A percentile compares a stretch with the other conserved stretches of the same genome.
Conservation (phyloP, 345 rosid genomes). For the Eucalyptus cloeziana region DNA sequence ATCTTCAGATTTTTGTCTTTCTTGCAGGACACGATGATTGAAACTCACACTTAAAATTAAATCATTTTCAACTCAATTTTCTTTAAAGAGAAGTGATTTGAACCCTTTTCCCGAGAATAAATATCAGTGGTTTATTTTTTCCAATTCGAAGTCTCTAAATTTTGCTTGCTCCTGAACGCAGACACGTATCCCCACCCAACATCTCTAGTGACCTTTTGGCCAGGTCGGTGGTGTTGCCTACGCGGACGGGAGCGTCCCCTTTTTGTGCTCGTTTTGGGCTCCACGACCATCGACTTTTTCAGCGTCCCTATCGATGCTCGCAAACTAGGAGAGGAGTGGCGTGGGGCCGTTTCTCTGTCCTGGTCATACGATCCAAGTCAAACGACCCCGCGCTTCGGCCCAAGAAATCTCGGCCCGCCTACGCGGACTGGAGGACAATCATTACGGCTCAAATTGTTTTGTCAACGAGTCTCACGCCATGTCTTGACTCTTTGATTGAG, state of each 20-base stretch:
- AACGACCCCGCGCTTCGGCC: not conserved
- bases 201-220: not conserved
- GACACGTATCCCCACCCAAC: not conserved
- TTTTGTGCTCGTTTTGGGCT: not conserved
- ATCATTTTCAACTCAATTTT: accelerated
- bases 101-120: accelerated
- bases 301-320: not conserved
- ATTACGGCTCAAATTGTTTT: not conserved
- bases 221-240: not conserved
- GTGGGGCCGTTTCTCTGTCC: not conserved
- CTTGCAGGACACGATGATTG: accelerated
- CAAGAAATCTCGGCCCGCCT: not conserved
- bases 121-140: accelerated
- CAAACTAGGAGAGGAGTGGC: not conserved
- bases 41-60: accelerated
- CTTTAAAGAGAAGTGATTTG: accelerated
- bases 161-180: not conserved
- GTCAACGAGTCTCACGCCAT: not conserved
- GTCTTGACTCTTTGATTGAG: not conserved
- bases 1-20: accelerated
- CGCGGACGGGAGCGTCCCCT: not conserved
- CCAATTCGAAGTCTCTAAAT: not conserved
- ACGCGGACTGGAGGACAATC: not conserved
- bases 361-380: not conserved
- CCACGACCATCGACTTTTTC: not conserved